phyloP scores from a whole-genome alignment of 768 basidiomycete species.

The Lactarius hengduanensis region DNA sequence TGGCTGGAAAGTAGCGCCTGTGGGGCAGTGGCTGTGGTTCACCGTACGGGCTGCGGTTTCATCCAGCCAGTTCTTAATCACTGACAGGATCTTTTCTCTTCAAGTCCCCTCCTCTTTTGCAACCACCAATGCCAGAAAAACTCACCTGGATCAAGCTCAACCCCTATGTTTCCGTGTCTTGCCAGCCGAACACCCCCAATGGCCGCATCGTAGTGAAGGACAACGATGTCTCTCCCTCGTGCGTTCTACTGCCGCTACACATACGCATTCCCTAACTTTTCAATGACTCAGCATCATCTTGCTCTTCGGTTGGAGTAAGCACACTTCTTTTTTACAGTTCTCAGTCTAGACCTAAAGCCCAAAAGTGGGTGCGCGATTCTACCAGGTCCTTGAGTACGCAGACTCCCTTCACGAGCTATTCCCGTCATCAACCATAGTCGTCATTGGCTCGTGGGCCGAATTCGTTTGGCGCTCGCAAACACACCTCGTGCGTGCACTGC shows the following conservation, averaged over 20 bases:
- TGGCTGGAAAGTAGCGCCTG: constrained; percentile 7
- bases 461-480: constrained; percentile 22
- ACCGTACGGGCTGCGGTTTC: background rate
- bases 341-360: constrained; percentile 2
- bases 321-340: background rate
- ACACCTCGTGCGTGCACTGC: constrained; percentile 10
- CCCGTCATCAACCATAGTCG: constrained; percentile 14
- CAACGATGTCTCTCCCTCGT: constrained; percentile 25
- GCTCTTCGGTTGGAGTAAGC: constrained; percentile 30
- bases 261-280: background rate
- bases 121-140: constrained; percentile 12
- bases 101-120: background rate
- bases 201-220: constrained; percentile 17
- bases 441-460: constrained; percentile 20
- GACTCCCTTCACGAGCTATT: constrained; percentile 19
- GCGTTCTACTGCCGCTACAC: constrained; percentile 7
- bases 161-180: constrained; percentile 25
- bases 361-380: constrained; percentile 26
- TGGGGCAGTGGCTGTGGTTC: constrained; percentile 1
- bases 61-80: background rate
- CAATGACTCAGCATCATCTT: constrained; percentile 23
- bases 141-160: constrained; percentile 25
- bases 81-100: background rate
- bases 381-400: constrained; percentile 16
- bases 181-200: constrained; percentile 8